Evolutionary conservation across 352 stramenopile genomes (phyloP).

Genomic region (Globisporangium cederbergense): DNA sequence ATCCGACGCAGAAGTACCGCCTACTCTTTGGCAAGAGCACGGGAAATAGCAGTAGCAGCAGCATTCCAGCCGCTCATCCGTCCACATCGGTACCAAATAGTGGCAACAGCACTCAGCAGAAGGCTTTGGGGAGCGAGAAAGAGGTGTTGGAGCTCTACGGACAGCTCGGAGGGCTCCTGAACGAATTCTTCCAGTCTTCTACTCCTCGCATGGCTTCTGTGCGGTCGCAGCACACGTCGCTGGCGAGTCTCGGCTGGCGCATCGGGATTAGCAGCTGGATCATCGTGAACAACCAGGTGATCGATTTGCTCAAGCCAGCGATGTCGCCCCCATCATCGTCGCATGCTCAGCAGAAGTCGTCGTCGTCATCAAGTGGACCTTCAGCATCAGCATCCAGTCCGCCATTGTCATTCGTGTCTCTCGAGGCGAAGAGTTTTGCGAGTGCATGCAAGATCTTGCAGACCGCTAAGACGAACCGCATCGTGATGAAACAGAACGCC

Average conservation of each 20-base stretch:
- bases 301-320: slow-evolving; percentile 46
- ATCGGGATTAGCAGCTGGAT: slow-evolving; percentile 72
- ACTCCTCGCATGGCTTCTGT: neutral
- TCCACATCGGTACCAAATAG: neutral
- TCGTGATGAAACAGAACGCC: slow-evolving; percentile 60
- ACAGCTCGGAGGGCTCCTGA: slow-evolving; percentile 49
- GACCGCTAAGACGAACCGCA: slow-evolving; percentile 68
- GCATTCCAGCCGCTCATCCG: neutral
- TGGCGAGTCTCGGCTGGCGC: slow-evolving; percentile 25
- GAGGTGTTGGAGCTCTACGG: slow-evolving; percentile 54
- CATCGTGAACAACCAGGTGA: slow-evolving; percentile 57
- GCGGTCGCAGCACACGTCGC: slow-evolving; percentile 8
- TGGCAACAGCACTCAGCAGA: neutral
- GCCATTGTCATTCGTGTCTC: slow-evolving; percentile 42
- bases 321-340: neutral
- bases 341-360: neutral
- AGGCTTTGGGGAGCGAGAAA: slow-evolving; percentile 18
- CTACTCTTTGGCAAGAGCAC: slow-evolving; percentile 66
- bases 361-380: neutral
- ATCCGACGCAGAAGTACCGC: slow-evolving; percentile 70
- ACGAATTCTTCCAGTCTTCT: slow-evolving; percentile 36
- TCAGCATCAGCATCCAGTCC: neutral
- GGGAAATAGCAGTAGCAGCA: slow-evolving; percentile 11
- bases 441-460: slow-evolving; percentile 55
- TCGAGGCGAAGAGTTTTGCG: slow-evolving; percentile 44